Percentiles rank a stretch among this genome's conserved stretches.
These are phyloP conservation scores for Metarhizium humberi DNA, from an alignment of 2,329 filamentous ascomycete species.

Conservation along the genomic window DNA sequence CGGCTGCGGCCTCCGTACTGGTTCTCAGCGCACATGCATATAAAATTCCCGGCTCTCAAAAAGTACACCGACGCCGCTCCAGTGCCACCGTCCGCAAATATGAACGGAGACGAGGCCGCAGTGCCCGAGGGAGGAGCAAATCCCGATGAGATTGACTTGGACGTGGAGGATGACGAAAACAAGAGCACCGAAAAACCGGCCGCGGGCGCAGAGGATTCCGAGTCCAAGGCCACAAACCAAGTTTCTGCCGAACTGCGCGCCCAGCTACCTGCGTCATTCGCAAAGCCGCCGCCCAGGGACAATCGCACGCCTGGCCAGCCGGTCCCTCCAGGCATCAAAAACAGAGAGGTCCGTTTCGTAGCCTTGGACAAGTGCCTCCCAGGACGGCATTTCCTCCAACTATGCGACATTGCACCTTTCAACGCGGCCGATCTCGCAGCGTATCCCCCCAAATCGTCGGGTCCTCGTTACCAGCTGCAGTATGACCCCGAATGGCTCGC, in stretches of 20 bases:
- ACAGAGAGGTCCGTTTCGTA: conserved; percentile 73
- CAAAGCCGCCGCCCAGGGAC: conserved; percentile 26
- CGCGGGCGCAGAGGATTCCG: neutral
- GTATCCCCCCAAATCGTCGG: conserved; percentile 11
- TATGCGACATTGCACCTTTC: conserved; percentile 53
- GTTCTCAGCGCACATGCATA: conserved; percentile 91
- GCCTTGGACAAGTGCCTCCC: conserved; percentile 87
- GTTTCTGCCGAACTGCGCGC: conserved; percentile 59
- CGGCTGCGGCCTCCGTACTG: conserved; percentile 74
- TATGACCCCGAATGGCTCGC: conserved; percentile 96
- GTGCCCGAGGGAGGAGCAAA: conserved; percentile 31
- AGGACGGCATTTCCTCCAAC: conserved; percentile 70
- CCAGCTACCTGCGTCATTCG: conserved; percentile 70
- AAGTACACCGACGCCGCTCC: conserved; percentile 32
- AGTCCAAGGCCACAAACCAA: conserved; percentile 11
- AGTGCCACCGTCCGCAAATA: neutral
- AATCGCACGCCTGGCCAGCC: conserved; percentile 45
- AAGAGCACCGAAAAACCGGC: conserved; percentile 3
- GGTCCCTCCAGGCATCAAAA: conserved; percentile 63
- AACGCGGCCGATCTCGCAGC: conserved; percentile 19
- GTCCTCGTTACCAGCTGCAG: conserved; percentile 47
- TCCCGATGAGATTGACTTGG: conserved; percentile 62
- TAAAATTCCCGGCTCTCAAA: conserved; percentile 69
- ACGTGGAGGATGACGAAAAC: conserved; percentile 39
- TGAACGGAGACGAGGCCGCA: neutral